Evolutionary conservation across 257 asterid genomes (phyloP).

Genomic region (Nicotiana benthamiana): DNA sequence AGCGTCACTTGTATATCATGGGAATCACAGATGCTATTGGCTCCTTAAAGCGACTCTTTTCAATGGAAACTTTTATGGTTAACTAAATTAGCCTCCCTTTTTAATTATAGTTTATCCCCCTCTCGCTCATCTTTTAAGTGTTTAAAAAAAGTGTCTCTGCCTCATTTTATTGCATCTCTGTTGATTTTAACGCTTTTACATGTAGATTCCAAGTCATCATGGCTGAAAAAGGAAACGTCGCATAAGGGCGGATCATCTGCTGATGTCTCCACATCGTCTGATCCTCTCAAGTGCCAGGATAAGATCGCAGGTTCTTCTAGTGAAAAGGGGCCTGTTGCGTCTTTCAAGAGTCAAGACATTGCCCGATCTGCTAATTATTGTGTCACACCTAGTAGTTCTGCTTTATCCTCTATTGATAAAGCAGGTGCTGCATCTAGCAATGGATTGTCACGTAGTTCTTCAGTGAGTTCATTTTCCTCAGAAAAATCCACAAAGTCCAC

Average conservation of each 20-base stretch:
- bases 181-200: slow-evolving; percentile 4
- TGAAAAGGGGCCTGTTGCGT: slow-evolving; percentile 35
- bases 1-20: neutral
- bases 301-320: slow-evolving; percentile 30
- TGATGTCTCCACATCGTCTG: slow-evolving; percentile 51
- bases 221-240: slow-evolving; percentile 33
- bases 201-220: slow-evolving; percentile 34
- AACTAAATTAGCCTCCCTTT: neutral
- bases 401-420: slow-evolving; percentile 60
- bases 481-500: slow-evolving; percentile 84
- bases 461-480: slow-evolving; percentile 74
- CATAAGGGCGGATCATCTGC: slow-evolving; percentile 49
- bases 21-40: neutral
- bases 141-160: neutral
- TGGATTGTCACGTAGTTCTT: slow-evolving; percentile 78
- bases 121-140: neutral
- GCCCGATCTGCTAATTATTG: slow-evolving; percentile 28
- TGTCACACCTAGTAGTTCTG: slow-evolving; percentile 51
- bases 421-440: slow-evolving; percentile 60
- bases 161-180: neutral
- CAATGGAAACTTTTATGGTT: neutral
- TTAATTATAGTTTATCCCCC: neutral
- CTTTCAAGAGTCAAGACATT: slow-evolving; percentile 40
- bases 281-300: slow-evolving; percentile 49
- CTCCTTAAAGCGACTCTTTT: neutral